These are phyloP conservation scores for Cadophora sp. DNA, from an alignment of 2,329 filamentous ascomycete genomes.

Conservation along the genomic window DNA sequence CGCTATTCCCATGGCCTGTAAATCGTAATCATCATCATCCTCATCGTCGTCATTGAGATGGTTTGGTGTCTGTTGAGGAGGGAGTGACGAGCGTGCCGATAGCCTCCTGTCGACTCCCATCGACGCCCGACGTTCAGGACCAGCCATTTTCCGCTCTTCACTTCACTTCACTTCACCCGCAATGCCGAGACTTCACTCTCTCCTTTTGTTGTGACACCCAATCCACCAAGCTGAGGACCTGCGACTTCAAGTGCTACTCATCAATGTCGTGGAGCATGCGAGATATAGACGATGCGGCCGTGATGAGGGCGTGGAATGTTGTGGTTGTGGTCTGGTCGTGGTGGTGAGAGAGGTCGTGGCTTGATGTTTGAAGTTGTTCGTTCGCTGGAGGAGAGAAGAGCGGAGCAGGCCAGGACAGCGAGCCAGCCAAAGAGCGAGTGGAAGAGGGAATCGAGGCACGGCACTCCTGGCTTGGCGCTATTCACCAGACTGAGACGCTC, in stretches of 20 bases:
- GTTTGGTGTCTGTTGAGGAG: slow-evolving; percentile 6
- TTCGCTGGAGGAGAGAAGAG: neutral
- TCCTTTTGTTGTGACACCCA: slow-evolving; percentile 17
- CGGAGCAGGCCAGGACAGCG: slow-evolving; percentile 1
- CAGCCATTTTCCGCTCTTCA: slow-evolving; percentile 28
- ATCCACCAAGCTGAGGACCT: slow-evolving; percentile 26
- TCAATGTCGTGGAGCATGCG: slow-evolving; percentile 26
- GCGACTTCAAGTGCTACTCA: slow-evolving; percentile 27
- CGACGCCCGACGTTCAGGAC: slow-evolving; percentile 33
- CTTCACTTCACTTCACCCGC: slow-evolving; percentile 17
- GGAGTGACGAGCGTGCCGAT: slow-evolving; percentile 51
- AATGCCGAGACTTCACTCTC: slow-evolving; percentile 25
- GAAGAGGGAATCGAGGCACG: slow-evolving; percentile 1
- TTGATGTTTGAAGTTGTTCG: slow-evolving; percentile 13
- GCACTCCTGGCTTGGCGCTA: slow-evolving; percentile 15
- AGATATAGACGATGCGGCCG: slow-evolving; percentile 7
- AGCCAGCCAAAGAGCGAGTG: neutral
- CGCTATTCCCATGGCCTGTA: slow-evolving; percentile 58
- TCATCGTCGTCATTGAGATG: slow-evolving; percentile 46
- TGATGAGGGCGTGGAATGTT: slow-evolving; percentile 17
- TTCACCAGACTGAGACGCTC: slow-evolving; percentile 13
- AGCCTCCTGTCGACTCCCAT: slow-evolving; percentile 51
- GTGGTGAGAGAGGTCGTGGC: slow-evolving; percentile 4
- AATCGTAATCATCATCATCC: slow-evolving; percentile 57
- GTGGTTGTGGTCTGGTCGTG: neutral